A percentile compares a stretch with the other conserved stretches of the same genome.
These are phyloP conservation scores for Lentinula lateritia DNA, from an alignment of 768 basidiomycete genomes.

Conservation along the genomic window DNA sequence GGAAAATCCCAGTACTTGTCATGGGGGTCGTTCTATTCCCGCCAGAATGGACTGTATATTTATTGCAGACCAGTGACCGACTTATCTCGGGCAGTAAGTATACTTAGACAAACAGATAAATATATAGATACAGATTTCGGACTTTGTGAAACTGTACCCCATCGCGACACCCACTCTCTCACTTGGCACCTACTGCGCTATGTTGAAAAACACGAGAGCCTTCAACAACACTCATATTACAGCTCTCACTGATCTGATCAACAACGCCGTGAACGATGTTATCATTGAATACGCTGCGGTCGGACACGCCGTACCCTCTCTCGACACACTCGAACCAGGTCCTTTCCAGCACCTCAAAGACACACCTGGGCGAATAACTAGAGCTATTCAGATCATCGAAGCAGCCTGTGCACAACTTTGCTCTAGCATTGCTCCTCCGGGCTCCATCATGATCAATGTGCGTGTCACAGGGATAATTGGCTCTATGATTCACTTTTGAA, in stretches of 20 bases:
- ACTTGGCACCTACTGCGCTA: too few species aligned
- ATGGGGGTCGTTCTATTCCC: too few species aligned
- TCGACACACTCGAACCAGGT: slow-evolving; percentile 27
- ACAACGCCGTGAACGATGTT: slow-evolving; percentile 22
- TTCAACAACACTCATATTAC: slow-evolving; percentile 13
- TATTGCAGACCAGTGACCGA: too few species aligned
- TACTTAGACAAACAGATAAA: too few species aligned
- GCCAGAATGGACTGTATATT: too few species aligned
- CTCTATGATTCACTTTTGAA: neutral
- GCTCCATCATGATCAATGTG: slow-evolving; percentile 25
- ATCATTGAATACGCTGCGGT: slow-evolving; percentile 24
- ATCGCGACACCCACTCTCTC: too few species aligned
- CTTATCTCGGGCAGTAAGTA: too few species aligned
- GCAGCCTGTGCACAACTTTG: slow-evolving; percentile 29
- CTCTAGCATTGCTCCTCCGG: slow-evolving; percentile 23
- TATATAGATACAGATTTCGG: too few species aligned
- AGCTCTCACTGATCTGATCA: slow-evolving; percentile 23
- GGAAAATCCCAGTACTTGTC: too few species aligned
- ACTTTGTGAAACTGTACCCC: too few species aligned
- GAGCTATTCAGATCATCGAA: slow-evolving; percentile 26
- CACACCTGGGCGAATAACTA: slow-evolving; percentile 17
- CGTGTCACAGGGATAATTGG: slow-evolving; percentile 1
- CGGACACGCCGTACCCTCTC: slow-evolving; percentile 21
- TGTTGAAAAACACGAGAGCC: neutral
- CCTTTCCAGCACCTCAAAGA: slow-evolving; percentile 25